These are phyloP conservation scores for Podospora pseudoanserina DNA, from an alignment of 495 filamentous ascomycete species.

Conservation along the genomic window DNA sequence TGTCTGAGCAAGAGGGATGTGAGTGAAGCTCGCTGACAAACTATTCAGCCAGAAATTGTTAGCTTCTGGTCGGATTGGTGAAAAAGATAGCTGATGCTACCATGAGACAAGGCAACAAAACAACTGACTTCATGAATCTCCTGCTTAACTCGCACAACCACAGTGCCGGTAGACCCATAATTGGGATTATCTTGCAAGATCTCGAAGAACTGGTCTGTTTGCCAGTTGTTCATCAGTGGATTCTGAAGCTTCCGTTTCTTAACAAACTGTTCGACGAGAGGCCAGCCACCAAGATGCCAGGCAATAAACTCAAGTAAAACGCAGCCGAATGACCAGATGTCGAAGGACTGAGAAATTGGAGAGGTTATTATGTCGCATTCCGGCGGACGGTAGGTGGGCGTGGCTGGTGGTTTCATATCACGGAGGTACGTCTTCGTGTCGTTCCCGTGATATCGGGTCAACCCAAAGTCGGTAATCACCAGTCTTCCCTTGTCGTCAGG, in stretches of 20 bases:
- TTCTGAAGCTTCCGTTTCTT: not conserved
- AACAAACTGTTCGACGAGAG: slow-evolving; percentile 8
- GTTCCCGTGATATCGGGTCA: slow-evolving; percentile 10
- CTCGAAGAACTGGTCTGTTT: slow-evolving; percentile 5
- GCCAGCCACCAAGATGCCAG: slow-evolving; percentile 26
- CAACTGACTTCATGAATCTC: slow-evolving; percentile 2
- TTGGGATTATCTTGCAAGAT: not conserved
- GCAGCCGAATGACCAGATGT: slow-evolving; percentile 31
- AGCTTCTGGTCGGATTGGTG: not conserved
- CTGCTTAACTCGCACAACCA: not conserved
- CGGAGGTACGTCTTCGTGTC: slow-evolving; percentile 8
- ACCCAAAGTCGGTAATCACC: slow-evolving; percentile 18
- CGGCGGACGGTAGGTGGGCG: slow-evolving; percentile 18
- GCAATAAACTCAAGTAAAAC: slow-evolving; percentile 28
- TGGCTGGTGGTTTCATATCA: slow-evolving; percentile 2
- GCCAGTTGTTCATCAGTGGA: not conserved
- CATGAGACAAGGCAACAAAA: not conserved
- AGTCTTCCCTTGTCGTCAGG: not conserved
- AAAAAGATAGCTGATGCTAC: not conserved
- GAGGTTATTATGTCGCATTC: slow-evolving; percentile 14
- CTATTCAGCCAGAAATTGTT: not conserved
- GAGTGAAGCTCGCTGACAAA: slow-evolving; percentile 5
- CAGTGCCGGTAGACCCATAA: not conserved
- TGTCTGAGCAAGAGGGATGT: not conserved
- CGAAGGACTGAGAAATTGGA: slow-evolving; percentile 10